A percentile compares a stretch with the other conserved stretches of the same genome.
phyloP scores from a whole-genome alignment of 192 early-diverging fungal genomes.

The Gigaspora rosea region DNA sequence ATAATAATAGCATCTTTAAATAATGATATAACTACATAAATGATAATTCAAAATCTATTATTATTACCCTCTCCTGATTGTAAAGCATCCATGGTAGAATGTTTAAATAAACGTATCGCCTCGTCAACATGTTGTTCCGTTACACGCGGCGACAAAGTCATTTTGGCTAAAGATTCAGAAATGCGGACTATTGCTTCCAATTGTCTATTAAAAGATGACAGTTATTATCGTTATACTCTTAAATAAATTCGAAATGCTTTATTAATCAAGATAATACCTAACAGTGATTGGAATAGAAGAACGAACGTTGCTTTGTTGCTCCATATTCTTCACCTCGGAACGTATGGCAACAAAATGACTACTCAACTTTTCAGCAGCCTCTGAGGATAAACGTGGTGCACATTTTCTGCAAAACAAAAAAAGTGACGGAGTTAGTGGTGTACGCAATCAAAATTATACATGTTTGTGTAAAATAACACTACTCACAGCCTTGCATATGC shows the following conservation, averaged over 20 bases:
- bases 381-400: conserved; percentile 84
- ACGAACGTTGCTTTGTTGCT: conserved; percentile 67
- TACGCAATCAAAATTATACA: too few species aligned
- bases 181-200: conserved; percentile 99
- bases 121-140: conserved; percentile 93
- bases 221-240: background rate
- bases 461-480: too few species aligned
- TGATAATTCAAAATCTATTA: background rate
- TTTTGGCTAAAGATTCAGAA: conserved; percentile 96
- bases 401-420: conserved; percentile 67
- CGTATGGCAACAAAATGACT: conserved; percentile 93
- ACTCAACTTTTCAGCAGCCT: conserved; percentile 91
- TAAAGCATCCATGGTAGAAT: conserved; percentile 96
- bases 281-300: conserved; percentile 97
- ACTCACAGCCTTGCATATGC: conserved; percentile 86
- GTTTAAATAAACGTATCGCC: conserved; percentile 96
- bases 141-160: conserved; percentile 82
- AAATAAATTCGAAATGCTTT: background rate
- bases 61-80: conserved; percentile 77
- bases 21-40: background rate
- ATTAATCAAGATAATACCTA: conserved; percentile 47
- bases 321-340: conserved; percentile 76
- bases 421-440: too few species aligned
- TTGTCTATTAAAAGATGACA: conserved; percentile 58
- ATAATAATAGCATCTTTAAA: conserved; percentile 10